Evolutionary conservation across 140 eudicot genomes (phyloP).

Genomic region (Stevia rebaudiana): DNA sequence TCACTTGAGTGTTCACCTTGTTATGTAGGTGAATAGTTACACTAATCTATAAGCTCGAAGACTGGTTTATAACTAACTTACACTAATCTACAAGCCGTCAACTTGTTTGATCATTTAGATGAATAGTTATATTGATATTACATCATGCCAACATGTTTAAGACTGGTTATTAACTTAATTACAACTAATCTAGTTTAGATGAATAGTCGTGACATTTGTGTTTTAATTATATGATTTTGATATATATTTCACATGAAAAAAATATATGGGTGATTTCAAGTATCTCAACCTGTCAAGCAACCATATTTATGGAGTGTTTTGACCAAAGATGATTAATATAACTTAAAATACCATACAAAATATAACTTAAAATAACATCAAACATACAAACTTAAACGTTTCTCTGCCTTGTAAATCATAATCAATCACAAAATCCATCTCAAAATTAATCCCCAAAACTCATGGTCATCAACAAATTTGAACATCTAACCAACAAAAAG

Average conservation of each 20-base stretch:
- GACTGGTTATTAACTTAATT: background rate
- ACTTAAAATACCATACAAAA: background rate
- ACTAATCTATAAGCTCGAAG: too few species aligned
- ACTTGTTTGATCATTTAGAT: too few species aligned
- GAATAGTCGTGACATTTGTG: background rate
- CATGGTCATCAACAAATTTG: background rate
- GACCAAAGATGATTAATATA: background rate
- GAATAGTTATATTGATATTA: too few species aligned
- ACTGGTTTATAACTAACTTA: too few species aligned
- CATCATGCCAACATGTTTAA: background rate
- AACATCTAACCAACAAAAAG: slow-evolving; percentile 7
- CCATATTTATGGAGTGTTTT: background rate
- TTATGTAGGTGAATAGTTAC: too few species aligned
- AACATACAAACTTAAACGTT: background rate
- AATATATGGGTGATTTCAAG: background rate
- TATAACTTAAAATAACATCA: background rate
- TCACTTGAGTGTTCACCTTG: too few species aligned
- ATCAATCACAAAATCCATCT: slow-evolving; percentile 14
- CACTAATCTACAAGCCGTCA: too few species aligned
- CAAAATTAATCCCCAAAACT: slow-evolving; percentile 17
- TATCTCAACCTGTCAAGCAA: background rate
- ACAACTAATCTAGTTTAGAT: background rate
- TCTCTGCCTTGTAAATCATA: slow-evolving; percentile 16
- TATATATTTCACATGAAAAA: background rate
- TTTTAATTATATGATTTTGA: too few species aligned